phyloP scores from a whole-genome alignment of 495 filamentous ascomycete species.

The Penicillium alfredii region DNA sequence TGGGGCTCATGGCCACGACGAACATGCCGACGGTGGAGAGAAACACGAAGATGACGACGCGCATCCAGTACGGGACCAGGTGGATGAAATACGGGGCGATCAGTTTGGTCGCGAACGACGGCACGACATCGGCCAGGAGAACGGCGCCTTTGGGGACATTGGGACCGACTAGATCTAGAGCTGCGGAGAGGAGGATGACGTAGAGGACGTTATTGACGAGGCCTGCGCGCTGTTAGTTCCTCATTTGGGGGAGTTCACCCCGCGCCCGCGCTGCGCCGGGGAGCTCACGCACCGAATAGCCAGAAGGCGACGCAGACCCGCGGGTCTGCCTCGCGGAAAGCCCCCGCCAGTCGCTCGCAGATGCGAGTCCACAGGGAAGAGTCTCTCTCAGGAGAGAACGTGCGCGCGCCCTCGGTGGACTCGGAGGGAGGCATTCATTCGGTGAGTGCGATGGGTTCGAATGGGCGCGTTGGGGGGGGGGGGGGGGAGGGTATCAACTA shows the following conservation, averaged over 20 bases:
- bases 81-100: conserved; percentile 92
- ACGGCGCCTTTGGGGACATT: conserved; percentile 82
- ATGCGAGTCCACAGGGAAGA: conserved; percentile 68
- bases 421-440: conserved; percentile 14
- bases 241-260: too few relatives aligned
- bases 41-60: conserved; percentile 65
- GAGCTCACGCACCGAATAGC: conserved; percentile 87
- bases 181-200: conserved; percentile 93
- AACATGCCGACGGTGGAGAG: conserved; percentile 81
- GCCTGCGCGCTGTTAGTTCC: conserved; percentile 43
- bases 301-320: conserved; percentile 79
- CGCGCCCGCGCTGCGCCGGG: too few relatives aligned
- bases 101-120: conserved; percentile 82
- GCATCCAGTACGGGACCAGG: conserved; percentile 66
- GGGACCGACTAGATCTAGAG: conserved; percentile 88
- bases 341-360: conserved; percentile 52
- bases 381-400: conserved; percentile 52
- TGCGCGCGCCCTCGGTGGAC: conserved; percentile 36
- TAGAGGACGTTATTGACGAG: conserved; percentile 98
- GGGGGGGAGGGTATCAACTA: too few relatives aligned
- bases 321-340: conserved; percentile 64
- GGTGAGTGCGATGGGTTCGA: conserved; percentile 4
- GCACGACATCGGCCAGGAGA: conserved; percentile 86
- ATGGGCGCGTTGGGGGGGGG: neutral
- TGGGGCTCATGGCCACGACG: conserved; percentile 71